These are phyloP conservation scores for Emmonsiellopsis sp. DNA, from an alignment of 2,329 filamentous ascomycete genomes.

Conservation along the genomic window DNA sequence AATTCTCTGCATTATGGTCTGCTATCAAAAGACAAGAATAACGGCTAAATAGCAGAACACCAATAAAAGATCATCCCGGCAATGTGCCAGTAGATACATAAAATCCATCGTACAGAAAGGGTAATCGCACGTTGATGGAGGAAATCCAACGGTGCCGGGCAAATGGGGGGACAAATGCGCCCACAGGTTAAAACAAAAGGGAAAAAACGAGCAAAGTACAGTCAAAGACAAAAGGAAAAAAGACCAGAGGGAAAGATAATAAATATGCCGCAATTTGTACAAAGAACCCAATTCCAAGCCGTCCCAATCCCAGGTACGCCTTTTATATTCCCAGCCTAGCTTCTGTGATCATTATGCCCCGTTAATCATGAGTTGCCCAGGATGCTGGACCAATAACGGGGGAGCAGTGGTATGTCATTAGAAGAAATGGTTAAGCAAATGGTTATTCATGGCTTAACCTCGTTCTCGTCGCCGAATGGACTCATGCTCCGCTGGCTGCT, in stretches of 20 bases:
- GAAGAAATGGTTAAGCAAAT: background rate
- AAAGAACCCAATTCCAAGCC: background rate
- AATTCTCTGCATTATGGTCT: too few species aligned
- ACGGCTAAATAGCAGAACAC: too few species aligned
- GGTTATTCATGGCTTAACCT: slow-evolving; percentile 21
- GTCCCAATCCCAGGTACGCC: background rate
- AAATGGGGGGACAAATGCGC: too few species aligned
- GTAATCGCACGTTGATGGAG: too few species aligned
- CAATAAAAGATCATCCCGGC: too few species aligned
- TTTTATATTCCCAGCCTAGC: background rate
- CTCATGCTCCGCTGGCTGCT: slow-evolving; percentile 25
- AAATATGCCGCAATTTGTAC: background rate
- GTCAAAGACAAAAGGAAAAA: background rate
- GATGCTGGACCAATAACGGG: background rate
- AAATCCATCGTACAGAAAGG: too few species aligned
- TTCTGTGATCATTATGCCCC: slow-evolving; percentile 1
- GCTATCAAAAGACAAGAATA: too few species aligned
- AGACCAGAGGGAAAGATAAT: background rate
- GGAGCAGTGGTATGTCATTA: background rate
- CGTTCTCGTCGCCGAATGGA: slow-evolving; percentile 37
- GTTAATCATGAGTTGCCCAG: background rate
- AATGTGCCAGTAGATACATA: too few species aligned
- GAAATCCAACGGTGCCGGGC: too few species aligned
- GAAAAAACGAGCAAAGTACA: background rate
- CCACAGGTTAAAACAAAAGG: background rate